These are phyloP conservation scores for Metroxylon sagu DNA, from an alignment of 176 grass and related monocot genomes.

Conservation along the genomic window DNA sequence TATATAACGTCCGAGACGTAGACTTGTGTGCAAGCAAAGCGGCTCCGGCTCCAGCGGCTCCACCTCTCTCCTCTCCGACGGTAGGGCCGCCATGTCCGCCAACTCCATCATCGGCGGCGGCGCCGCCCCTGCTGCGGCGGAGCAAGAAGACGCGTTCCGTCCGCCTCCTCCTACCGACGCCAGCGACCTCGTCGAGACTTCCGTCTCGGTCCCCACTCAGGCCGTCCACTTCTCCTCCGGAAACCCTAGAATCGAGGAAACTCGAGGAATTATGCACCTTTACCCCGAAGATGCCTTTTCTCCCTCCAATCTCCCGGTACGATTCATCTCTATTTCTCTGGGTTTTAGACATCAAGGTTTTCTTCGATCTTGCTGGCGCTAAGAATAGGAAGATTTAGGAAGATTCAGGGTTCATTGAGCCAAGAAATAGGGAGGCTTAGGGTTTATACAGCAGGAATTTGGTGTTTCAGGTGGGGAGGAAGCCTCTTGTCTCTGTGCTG, in stretches of 20 bases:
- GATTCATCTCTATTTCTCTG: not conserved
- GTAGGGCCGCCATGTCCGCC: not conserved
- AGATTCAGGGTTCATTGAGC: not conserved
- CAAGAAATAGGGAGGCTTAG: not conserved
- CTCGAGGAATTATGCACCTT: slow-evolving; percentile 67
- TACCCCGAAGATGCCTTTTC: slow-evolving; percentile 32
- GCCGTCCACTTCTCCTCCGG: slow-evolving; percentile 75
- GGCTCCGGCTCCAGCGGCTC: not conserved
- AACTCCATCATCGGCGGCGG: not conserved
- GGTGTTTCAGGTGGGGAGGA: slow-evolving; percentile 54
- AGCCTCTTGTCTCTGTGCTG: slow-evolving; percentile 67
- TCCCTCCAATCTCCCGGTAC: slow-evolving; percentile 45
- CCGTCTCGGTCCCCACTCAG: slow-evolving; percentile 1
- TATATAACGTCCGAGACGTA: too few species aligned
- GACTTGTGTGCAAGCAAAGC: too few species aligned
- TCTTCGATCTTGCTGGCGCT: slow-evolving; percentile 1
- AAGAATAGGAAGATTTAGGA: not conserved
- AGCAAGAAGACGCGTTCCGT: slow-evolving; percentile 5
- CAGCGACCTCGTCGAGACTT: slow-evolving; percentile 5
- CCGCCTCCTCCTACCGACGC: not conserved
- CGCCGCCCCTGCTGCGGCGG: slow-evolving; percentile 11
- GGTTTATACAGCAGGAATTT: not conserved
- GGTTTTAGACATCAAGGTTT: not conserved
- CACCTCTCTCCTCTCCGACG: not conserved
- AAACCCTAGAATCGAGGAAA: slow-evolving; percentile 94